phyloP scores from a whole-genome alignment of 1,284 basidiomycete species.

The Psilocybe mexicana region DNA sequence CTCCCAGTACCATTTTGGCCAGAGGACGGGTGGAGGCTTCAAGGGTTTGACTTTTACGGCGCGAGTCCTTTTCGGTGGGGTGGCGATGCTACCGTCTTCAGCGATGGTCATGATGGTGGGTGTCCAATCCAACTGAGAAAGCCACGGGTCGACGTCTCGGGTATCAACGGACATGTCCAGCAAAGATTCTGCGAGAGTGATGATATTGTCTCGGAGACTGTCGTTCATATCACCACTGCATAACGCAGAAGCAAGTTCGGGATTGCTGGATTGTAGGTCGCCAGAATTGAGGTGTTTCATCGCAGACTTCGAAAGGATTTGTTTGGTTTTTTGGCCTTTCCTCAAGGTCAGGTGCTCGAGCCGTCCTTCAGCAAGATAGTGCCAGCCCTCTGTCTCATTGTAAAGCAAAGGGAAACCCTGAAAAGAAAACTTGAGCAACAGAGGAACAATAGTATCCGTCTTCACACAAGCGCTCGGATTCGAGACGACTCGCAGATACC shows the following conservation, averaged over 20 bases:
- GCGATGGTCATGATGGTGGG: slow-evolving; percentile 18
- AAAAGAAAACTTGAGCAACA: slow-evolving; percentile 79
- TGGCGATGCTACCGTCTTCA: slow-evolving; percentile 8
- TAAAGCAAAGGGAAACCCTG: slow-evolving; percentile 69
- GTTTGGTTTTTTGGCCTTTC: slow-evolving; percentile 38
- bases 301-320: slow-evolving; percentile 46
- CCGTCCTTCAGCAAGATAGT: slow-evolving; percentile 36
- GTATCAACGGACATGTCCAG: slow-evolving; percentile 22
- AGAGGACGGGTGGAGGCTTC: slow-evolving; percentile 53
- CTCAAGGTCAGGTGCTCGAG: slow-evolving; percentile 39
- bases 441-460: slow-evolving; percentile 71
- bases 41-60: slow-evolving; percentile 30
- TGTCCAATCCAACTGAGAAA: slow-evolving; percentile 70
- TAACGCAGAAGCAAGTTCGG: slow-evolving; percentile 43
- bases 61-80: slow-evolving; percentile 15
- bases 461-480: slow-evolving; percentile 53
- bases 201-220: slow-evolving; percentile 32
- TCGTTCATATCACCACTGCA: slow-evolving; percentile 37
- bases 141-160: slow-evolving; percentile 51
- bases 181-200: slow-evolving; percentile 39
- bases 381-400: slow-evolving; percentile 52
- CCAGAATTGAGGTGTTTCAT: slow-evolving; percentile 40
- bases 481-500: slow-evolving; percentile 69
- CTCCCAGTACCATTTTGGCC: slow-evolving; percentile 99
- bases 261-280: slow-evolving; percentile 37